Percentiles rank a stretch among this genome's conserved stretches.
Evolutionary conservation across 2,329 filamentous ascomycete species (phyloP).

Genomic region (Colletotrichum costaricense): DNA sequence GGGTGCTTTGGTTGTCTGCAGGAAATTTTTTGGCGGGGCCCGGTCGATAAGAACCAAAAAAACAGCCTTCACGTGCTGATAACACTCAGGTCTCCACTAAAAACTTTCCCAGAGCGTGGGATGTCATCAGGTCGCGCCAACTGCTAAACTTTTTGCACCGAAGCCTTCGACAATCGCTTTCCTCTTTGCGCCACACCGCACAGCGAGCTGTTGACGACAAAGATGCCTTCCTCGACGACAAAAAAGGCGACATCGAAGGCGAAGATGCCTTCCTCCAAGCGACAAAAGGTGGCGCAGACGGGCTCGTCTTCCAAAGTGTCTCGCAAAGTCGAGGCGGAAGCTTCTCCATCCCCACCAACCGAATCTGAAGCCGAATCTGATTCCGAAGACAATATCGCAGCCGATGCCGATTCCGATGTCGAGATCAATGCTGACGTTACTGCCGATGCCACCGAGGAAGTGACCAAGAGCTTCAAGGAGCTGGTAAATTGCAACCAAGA

Average conservation of each 20-base stretch:
- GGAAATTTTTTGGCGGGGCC: conserved; percentile 34
- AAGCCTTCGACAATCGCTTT: background rate
- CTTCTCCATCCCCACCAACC: conserved; percentile 6
- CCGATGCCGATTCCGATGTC: conserved; percentile 20
- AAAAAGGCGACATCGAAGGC: conserved; percentile 9
- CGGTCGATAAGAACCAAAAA: conserved; percentile 1
- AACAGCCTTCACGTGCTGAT: conserved; percentile 16
- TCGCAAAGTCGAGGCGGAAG: background rate
- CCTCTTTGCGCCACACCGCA: background rate
- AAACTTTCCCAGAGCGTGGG: conserved; percentile 8
- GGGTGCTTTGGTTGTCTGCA: background rate
- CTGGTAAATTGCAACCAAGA: conserved; percentile 54
- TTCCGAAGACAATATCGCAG: conserved; percentile 33
- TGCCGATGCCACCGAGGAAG: conserved; percentile 45
- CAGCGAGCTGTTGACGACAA: background rate
- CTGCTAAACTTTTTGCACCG: background rate
- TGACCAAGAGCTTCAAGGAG: conserved; percentile 74
- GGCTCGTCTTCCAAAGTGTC: background rate
- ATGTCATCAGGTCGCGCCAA: conserved; percentile 8
- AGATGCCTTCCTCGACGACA: conserved; percentile 17
- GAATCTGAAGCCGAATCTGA: conserved; percentile 24
- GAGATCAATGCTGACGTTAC: conserved; percentile 11
- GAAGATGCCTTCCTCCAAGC: conserved; percentile 17
- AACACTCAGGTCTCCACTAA: conserved; percentile 7
- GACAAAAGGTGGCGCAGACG: conserved; percentile 22